Evolutionary conservation across 2,329 filamentous ascomycete species (phyloP).

Genomic region (Sarocladium strictum): DNA sequence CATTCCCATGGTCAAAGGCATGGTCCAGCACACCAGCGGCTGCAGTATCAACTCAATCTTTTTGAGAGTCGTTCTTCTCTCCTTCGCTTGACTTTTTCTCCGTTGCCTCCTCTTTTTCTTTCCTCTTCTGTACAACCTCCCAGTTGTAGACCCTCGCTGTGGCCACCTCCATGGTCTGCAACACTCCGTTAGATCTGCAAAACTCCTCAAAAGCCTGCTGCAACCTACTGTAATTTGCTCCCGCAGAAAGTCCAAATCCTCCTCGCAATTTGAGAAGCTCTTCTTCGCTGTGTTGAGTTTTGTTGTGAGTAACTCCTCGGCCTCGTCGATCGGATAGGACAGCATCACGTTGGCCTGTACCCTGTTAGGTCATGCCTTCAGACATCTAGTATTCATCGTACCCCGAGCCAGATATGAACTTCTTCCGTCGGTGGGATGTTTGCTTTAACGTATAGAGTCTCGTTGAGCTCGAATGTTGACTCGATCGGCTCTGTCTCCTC

Average conservation of each 20-base stretch:
- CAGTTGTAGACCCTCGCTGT: constrained; percentile 98
- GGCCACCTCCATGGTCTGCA: constrained; percentile 91
- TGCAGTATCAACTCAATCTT: constrained; percentile 15
- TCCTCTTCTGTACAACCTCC: constrained; percentile 93
- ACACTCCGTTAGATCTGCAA: background rate
- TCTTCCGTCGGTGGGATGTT: constrained; percentile 77
- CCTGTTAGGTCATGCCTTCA: constrained; percentile 17
- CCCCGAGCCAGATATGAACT: constrained; percentile 95
- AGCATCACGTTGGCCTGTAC: constrained; percentile 90
- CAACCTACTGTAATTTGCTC: constrained; percentile 85
- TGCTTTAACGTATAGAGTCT: constrained; percentile 89
- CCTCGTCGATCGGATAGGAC: constrained; percentile 85
- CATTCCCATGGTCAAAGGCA: background rate
- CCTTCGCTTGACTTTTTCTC: constrained; percentile 28
- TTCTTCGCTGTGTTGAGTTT: constrained; percentile 76
- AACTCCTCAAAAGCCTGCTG: constrained; percentile 11
- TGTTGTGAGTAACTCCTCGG: constrained; percentile 67
- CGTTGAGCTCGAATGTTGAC: constrained; percentile 93
- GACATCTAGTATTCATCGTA: constrained; percentile 31
- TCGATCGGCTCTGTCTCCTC: constrained; percentile 65
- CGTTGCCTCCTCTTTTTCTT: constrained; percentile 68
- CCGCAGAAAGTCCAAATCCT: constrained; percentile 90
- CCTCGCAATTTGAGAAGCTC: constrained; percentile 82
- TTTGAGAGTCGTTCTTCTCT: constrained; percentile 24
- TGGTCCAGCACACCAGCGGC: background rate